phyloP scores from a whole-genome alignment of 2,329 filamentous ascomycete species.

The Ophiostoma sp. region DNA sequence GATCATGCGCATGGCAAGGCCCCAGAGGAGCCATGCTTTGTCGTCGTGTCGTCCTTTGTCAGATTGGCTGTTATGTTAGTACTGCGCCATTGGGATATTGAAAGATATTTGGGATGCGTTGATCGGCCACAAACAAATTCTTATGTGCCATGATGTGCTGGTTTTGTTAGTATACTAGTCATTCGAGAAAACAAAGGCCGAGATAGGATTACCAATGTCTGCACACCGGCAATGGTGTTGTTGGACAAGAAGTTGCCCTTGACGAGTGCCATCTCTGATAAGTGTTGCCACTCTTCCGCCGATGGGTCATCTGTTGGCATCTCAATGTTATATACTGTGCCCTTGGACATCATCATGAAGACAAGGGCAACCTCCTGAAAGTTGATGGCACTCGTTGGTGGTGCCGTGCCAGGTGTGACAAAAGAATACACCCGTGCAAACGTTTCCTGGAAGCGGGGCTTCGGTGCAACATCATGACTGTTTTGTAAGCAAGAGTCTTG shows the following conservation, averaged over 20 bases:
- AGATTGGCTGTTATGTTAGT: background rate
- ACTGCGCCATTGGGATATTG: background rate
- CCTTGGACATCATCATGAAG: conserved; percentile 24
- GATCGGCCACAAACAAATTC: conserved; percentile 4
- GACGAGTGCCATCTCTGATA: conserved; percentile 19
- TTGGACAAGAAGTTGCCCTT: conserved; percentile 24
- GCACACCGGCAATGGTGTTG: conserved; percentile 17
- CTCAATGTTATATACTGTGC: conserved; percentile 23
- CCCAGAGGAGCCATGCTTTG: conserved; percentile 21
- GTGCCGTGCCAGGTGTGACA: background rate
- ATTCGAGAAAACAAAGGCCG: background rate
- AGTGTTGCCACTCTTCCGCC: conserved; percentile 20
- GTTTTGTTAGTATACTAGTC: background rate
- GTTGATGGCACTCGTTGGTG: background rate
- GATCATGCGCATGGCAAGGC: conserved; percentile 17
- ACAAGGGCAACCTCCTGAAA: conserved; percentile 20
- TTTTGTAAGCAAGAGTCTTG: background rate
- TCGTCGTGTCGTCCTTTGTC: conserved; percentile 20
- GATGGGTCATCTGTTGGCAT: conserved; percentile 20
- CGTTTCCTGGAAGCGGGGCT: conserved; percentile 2
- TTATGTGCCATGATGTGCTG: conserved; percentile 19
- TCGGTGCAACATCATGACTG: conserved; percentile 17
- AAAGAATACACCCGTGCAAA: conserved; percentile 13
- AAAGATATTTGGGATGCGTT: background rate
- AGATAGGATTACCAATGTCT: conserved; percentile 18